phyloP scores from a whole-genome alignment of 495 filamentous ascomycete species.

The Friedmanniomyces simplex region DNA sequence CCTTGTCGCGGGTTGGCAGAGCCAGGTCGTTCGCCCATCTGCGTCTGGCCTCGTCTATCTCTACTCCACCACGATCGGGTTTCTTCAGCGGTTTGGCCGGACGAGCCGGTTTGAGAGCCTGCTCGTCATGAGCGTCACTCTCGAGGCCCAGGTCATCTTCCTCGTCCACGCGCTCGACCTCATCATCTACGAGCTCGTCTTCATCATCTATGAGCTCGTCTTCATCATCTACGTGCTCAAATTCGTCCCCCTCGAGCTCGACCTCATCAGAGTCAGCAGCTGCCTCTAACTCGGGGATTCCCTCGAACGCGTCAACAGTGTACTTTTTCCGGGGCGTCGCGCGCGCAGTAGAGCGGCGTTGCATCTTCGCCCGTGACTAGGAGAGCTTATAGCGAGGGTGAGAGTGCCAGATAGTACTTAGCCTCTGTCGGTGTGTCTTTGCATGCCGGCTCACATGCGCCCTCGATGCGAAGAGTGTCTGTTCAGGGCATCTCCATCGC shows the following conservation, averaged over 20 bases:
- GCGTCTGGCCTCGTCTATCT: slow-evolving; percentile 37
- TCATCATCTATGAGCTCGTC: background rate
- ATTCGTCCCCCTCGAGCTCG: background rate
- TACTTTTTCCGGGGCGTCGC: slow-evolving; percentile 12
- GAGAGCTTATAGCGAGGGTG: background rate
- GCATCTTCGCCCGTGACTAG: background rate
- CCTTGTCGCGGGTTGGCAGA: slow-evolving; percentile 38
- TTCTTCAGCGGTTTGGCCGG: background rate
- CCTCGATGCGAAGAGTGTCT: no score
- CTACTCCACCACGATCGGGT: slow-evolving; percentile 6
- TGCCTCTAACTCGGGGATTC: slow-evolving; percentile 12
- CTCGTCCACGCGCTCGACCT: slow-evolving; percentile 8
- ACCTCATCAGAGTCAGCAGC: background rate
- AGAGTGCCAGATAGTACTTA: no score
- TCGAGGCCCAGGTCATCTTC: slow-evolving; percentile 1
- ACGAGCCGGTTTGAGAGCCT: background rate
- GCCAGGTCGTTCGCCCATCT: slow-evolving; percentile 40
- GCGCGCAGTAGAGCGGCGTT: background rate
- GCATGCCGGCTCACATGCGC: no score
- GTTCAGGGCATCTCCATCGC: no score
- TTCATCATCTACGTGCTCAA: background rate
- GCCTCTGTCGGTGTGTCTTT: no score
- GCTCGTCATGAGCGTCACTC: background rate
- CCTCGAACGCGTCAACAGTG: slow-evolving; percentile 21
- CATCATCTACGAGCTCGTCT: background rate